Percentiles rank a stretch among this genome's conserved stretches.
These are phyloP conservation scores for Aspergillus taichungensis DNA, from an alignment of 495 filamentous ascomycete species.

Conservation along the genomic window DNA sequence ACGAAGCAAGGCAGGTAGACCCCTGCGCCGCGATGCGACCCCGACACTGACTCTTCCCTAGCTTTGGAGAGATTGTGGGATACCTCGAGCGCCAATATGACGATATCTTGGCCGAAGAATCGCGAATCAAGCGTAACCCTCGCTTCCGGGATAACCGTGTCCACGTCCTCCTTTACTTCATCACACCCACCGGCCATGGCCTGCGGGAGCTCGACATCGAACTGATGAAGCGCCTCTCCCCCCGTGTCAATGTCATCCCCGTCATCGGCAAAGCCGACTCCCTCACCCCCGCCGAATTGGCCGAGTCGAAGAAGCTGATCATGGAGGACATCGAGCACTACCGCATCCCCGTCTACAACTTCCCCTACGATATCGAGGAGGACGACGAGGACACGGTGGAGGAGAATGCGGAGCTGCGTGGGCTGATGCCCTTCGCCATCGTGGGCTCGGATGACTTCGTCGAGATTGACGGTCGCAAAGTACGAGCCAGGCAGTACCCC, in stretches of 20 bases:
- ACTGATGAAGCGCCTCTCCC: constrained; percentile 97
- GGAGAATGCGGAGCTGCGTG: constrained; percentile 94
- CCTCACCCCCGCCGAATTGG: constrained; percentile 89
- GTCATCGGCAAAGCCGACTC: constrained; percentile 98
- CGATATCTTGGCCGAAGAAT: constrained; percentile 97
- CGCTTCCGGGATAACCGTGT: constrained; percentile 98
- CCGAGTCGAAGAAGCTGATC: constrained; percentile 97
- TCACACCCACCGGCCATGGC: constrained; percentile 95
- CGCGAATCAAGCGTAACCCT: constrained; percentile 99
- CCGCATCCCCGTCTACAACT: constrained; percentile 99
- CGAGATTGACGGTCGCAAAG: constrained; percentile 85
- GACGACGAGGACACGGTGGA: constrained; percentile 99
- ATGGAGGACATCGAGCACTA: constrained; percentile 99
- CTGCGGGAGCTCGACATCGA: constrained; percentile 98
- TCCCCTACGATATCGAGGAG: constrained; percentile 99
- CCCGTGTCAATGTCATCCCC: constrained; percentile 96
- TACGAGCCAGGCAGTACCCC: constrained; percentile 92
- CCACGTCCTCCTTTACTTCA: constrained; percentile 96
- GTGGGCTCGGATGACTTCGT: constrained; percentile 93
- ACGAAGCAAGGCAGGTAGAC: constrained; percentile 78
- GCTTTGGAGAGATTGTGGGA: constrained; percentile 93
- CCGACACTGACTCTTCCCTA: constrained; percentile 32
- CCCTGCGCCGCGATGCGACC: background rate
- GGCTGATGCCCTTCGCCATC: constrained; percentile 97
- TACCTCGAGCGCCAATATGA: constrained; percentile 99